Conservation (phyloP, 768 basidiomycete species). For the Hypholoma fasciculare region DNA sequence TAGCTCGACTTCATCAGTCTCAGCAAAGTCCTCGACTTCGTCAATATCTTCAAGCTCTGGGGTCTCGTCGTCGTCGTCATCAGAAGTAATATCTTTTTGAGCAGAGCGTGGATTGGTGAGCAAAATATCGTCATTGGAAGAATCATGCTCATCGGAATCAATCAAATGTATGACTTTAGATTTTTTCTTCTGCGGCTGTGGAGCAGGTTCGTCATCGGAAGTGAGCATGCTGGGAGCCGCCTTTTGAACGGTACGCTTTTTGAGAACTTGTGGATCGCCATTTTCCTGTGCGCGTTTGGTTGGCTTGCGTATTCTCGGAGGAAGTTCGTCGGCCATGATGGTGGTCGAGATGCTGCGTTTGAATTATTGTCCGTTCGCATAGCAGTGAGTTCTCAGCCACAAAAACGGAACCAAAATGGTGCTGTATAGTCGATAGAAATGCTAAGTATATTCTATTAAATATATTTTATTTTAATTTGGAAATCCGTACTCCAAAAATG, state of each 20-base stretch:
- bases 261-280: background rate
- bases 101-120: background rate
- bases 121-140: background rate
- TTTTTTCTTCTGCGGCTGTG: background rate
- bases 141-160: background rate
- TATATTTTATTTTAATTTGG: too few relatives aligned
- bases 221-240: background rate
- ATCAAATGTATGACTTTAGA: background rate
- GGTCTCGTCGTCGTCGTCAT: background rate
- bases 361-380: too few relatives aligned
- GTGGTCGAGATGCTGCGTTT: too few relatives aligned
- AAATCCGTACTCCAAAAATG: too few relatives aligned
- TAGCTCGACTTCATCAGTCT: too few relatives aligned
- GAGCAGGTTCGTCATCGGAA: too few relatives aligned
- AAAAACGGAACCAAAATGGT: too few relatives aligned
- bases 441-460: too few relatives aligned
- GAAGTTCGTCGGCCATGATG: too few relatives aligned
- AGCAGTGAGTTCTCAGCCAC: too few relatives aligned
- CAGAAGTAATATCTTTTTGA: background rate
- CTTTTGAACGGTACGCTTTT: background rate
- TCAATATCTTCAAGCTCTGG: background rate
- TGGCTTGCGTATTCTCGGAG: background rate
- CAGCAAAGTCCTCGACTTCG: background rate
- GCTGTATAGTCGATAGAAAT: too few relatives aligned
- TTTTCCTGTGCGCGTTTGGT: background rate